A percentile compares a stretch with the other conserved stretches of the same genome.
phyloP scores from a whole-genome alignment of 139 green algal genomes.

The Gonium pectorale region DNA sequence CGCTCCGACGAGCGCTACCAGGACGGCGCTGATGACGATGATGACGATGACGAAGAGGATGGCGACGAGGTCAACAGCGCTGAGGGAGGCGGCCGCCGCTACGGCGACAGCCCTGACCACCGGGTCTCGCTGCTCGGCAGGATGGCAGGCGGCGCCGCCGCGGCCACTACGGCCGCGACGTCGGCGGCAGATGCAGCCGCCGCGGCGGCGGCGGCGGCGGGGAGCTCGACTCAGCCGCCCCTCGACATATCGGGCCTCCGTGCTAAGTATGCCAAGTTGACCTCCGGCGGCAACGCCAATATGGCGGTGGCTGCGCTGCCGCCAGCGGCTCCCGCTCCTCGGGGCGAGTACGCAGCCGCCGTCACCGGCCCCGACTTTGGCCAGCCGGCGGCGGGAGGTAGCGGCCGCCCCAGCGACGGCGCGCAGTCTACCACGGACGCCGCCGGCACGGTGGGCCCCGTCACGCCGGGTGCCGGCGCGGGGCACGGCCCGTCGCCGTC shows the following conservation, averaged over 20 bases:
- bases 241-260: no score
- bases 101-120: conserved; percentile 19
- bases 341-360: no score
- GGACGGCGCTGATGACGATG: neutral
- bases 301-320: neutral
- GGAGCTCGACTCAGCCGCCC: neutral
- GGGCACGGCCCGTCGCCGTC: neutral
- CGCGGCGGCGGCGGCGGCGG: neutral
- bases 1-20: neutral
- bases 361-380: no score
- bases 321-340: no score
- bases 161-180: neutral
- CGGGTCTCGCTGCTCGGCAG: conserved; percentile 6
- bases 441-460: neutral
- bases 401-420: no score
- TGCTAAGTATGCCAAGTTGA: no score
- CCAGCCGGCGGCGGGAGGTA: no score
- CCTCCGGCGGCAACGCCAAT: neutral
- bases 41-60: no score
- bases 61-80: conserved; percentile 46
- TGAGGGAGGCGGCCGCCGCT: neutral
- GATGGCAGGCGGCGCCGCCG: neutral
- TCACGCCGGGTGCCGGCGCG: neutral
- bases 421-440: no score
- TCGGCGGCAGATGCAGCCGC: neutral